Evolutionary conservation across 352 stramenopile genomes (phyloP).

Genomic region (Globisporangium rhizosaccharum): DNA sequence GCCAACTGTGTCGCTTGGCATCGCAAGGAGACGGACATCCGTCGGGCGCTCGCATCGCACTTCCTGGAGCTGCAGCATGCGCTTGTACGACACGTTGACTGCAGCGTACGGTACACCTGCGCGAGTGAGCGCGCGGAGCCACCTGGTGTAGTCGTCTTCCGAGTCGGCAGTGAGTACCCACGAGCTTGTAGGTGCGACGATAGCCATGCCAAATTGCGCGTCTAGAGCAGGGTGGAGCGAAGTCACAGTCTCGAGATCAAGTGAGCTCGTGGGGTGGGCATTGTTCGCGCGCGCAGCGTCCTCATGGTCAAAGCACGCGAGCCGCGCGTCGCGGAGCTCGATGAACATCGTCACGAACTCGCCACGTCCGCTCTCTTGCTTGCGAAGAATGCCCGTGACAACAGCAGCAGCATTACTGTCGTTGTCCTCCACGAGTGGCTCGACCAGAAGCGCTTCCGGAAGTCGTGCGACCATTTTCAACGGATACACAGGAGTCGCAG

Average conservation of each 20-base stretch:
- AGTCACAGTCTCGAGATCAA: not conserved
- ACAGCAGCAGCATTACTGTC: not conserved
- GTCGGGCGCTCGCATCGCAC: not conserved
- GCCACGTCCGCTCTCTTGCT: not conserved
- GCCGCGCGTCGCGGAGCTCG: not conserved
- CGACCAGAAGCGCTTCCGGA: not conserved
- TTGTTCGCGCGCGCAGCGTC: not conserved
- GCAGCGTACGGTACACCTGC: not conserved
- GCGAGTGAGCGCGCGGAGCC: not conserved
- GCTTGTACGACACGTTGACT: not conserved
- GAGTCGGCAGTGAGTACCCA: not conserved
- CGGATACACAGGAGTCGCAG: too few relatives aligned
- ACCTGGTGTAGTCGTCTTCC: not conserved
- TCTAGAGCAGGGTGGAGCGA: not conserved
- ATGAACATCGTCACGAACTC: not conserved
- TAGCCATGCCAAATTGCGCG: not conserved
- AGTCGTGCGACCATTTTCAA: not conserved
- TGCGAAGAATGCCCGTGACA: not conserved
- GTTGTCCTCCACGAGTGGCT: not conserved
- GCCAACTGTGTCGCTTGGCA: not conserved
- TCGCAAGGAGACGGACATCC: not conserved
- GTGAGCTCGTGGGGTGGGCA: not conserved
- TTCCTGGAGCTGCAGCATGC: not conserved
- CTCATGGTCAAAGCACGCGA: not conserved
- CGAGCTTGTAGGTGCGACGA: not conserved